Evolutionary conservation across 305 asterid genomes (phyloP).

Genomic region (Coffea humblotiana): DNA sequence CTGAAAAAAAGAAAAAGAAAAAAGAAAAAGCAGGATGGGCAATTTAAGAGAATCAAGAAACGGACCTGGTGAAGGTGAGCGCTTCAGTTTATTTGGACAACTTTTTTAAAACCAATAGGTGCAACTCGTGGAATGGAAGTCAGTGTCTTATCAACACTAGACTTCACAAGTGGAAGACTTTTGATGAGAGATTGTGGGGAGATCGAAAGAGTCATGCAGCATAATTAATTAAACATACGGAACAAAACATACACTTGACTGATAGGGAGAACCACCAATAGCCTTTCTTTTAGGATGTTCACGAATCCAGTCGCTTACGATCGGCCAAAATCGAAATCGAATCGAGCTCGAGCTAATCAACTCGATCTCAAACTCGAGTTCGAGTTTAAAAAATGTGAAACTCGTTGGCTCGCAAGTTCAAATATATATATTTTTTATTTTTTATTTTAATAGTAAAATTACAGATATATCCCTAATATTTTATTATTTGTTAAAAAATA

Average conservation of each 20-base stretch:
- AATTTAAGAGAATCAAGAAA: conserved; percentile 11
- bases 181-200: neutral
- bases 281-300: too few relatives aligned
- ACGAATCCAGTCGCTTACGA: too few relatives aligned
- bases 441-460: too few relatives aligned
- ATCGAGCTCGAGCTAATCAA: too few relatives aligned
- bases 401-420: too few relatives aligned
- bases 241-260: neutral
- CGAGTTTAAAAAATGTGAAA: too few relatives aligned
- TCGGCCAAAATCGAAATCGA: too few relatives aligned
- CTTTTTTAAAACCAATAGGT: neutral
- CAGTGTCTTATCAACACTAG: conserved; percentile 2
- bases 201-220: neutral
- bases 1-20: neutral
- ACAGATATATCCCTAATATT: too few relatives aligned
- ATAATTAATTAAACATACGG: neutral
- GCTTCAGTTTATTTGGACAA: neutral
- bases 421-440: too few relatives aligned
- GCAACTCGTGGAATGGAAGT: neutral
- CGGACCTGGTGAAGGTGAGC: neutral
- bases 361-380: too few relatives aligned
- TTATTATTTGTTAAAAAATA: too few relatives aligned
- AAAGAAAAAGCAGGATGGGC: neutral
- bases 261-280: too few relatives aligned
- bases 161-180: neutral